Percentiles rank a stretch among this genome's conserved stretches.
phyloP scores from a whole-genome alignment of 139 green algal species.

The Tetraselmis chui region DNA sequence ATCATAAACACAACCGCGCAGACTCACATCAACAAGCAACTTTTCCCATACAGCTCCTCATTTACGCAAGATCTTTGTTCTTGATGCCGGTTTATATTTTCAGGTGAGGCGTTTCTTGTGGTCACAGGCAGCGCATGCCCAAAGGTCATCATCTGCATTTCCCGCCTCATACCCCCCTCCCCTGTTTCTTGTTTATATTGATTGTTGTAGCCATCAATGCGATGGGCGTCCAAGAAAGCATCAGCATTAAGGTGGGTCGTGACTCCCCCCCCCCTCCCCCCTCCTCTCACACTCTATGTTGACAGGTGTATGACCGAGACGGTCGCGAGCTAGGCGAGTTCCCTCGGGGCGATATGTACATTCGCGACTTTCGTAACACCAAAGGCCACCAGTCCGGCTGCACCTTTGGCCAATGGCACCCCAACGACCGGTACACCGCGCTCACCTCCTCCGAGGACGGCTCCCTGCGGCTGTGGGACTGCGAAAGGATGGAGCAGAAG shows the following conservation, averaged over 20 bases:
- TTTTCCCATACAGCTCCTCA: too few species aligned
- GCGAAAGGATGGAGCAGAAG: slow-evolving; percentile 56
- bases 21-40: too few species aligned
- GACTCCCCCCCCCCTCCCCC: neutral
- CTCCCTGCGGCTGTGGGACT: slow-evolving; percentile 63
- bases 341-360: slow-evolving; percentile 93
- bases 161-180: neutral
- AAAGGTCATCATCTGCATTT: too few species aligned
- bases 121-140: slow-evolving; percentile 60
- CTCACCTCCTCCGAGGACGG: slow-evolving; percentile 84
- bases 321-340: slow-evolving; percentile 67
- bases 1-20: too few species aligned
- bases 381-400: slow-evolving; percentile 82
- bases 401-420: slow-evolving; percentile 80
- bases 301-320: slow-evolving; percentile 79
- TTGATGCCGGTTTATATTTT: too few species aligned
- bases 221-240: neutral
- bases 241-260: neutral
- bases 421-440: slow-evolving; percentile 64
- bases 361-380: slow-evolving; percentile 84
- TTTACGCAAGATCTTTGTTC: too few species aligned
- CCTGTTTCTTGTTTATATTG: neutral
- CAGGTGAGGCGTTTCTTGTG: slow-evolving; percentile 71
- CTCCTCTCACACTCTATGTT: too few species aligned
- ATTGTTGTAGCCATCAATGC: neutral